Percentiles rank a stretch among this genome's conserved stretches.
Evolutionary conservation across 2,329 filamentous ascomycete genomes (phyloP).

Genomic region (Aspergillus sp.): DNA sequence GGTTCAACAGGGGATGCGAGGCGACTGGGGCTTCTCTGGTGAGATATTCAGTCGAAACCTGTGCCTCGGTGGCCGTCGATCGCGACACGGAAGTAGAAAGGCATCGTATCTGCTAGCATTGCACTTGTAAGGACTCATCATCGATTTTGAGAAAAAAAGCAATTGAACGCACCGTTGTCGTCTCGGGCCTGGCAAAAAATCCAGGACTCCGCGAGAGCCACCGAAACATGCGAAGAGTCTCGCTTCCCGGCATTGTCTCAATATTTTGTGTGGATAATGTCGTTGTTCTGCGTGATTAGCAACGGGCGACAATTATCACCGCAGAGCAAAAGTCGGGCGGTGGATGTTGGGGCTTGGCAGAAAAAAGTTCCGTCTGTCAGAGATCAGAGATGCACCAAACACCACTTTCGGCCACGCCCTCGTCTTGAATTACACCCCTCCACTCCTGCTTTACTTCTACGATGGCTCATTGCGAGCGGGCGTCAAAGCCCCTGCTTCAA

Average conservation of each 20-base stretch:
- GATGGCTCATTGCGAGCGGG: slow-evolving; percentile 39
- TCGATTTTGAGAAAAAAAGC: not conserved
- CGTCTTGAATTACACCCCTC: slow-evolving; percentile 12
- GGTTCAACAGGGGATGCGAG: slow-evolving; percentile 29
- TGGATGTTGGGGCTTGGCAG: slow-evolving; percentile 6
- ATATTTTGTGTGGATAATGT: slow-evolving; percentile 1
- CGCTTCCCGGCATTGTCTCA: slow-evolving; percentile 30
- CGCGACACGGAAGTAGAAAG: slow-evolving; percentile 33
- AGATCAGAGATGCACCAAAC: slow-evolving; percentile 4
- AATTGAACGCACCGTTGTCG: slow-evolving; percentile 27
- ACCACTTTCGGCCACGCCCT: slow-evolving; percentile 14
- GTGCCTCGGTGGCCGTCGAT: slow-evolving; percentile 46
- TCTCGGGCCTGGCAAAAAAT: slow-evolving; percentile 27
- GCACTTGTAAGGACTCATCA: slow-evolving; percentile 16
- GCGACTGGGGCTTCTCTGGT: slow-evolving; percentile 14
- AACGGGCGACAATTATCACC: not conserved
- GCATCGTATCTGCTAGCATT: slow-evolving; percentile 34
- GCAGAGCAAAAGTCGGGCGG: slow-evolving; percentile 27
- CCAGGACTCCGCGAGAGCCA: slow-evolving; percentile 33
- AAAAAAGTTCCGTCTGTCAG: slow-evolving; percentile 33
- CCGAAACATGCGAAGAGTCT: slow-evolving; percentile 29
- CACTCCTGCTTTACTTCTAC: slow-evolving; percentile 9
- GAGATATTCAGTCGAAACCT: slow-evolving; percentile 20
- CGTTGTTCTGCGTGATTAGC: not conserved
- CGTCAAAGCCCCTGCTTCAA: slow-evolving; percentile 37